Base-by-base conservation (phyloP, 371 early-diverging fungal genomes). In the Mortierella sp. region DNA sequence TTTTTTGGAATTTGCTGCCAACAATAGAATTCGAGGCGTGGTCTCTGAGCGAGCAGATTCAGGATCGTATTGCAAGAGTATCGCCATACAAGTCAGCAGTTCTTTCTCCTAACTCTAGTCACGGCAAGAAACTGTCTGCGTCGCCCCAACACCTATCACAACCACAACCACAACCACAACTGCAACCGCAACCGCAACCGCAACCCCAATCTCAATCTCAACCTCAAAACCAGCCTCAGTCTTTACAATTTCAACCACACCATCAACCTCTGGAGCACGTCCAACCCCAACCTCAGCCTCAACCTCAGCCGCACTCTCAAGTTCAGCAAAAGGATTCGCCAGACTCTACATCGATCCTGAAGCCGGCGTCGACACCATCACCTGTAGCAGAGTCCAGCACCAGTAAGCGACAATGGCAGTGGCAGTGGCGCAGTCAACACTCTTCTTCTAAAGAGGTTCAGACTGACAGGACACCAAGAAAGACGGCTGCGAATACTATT, bases 1-100 rank as follows among this genome's bases (percentile, higher is more conserved):
- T 28, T 72, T 44, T n/a, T 73, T 34, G n/a, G 24, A 44, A 58
- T 1, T 14, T 14, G 11, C 21, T 72, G 11, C 28, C 47, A 24
- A 31, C 50, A 10, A n/a, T 70, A 82, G 86, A 85, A 68, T 85
- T 82, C 52, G 86, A 85, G 70, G 55, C 77, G 10, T 85, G 86
- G 86, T 76, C 86, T 38, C 21, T 85, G 42, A 74, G 52, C 9
- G 82, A 82, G 16, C 79, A 84, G 45, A 80, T 80, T 60, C 84
- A 84, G 63, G 84, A 78, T 28, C 84, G 81, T 1, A 73, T 72
- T 31, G 60, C 70, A n/a, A 63, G 78, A 57, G 48, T 77, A n/a
- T 57, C 75, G 5, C 75, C 82, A 16, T 79, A 81, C 65, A 81
- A 74, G 76, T 79, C 76, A 14, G 76, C 79, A 19, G 75, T 79